A percentile compares a stretch with the other conserved stretches of the same genome.
phyloP scores from a whole-genome alignment of 306 rosid species.

The Luffa acutangula region DNA sequence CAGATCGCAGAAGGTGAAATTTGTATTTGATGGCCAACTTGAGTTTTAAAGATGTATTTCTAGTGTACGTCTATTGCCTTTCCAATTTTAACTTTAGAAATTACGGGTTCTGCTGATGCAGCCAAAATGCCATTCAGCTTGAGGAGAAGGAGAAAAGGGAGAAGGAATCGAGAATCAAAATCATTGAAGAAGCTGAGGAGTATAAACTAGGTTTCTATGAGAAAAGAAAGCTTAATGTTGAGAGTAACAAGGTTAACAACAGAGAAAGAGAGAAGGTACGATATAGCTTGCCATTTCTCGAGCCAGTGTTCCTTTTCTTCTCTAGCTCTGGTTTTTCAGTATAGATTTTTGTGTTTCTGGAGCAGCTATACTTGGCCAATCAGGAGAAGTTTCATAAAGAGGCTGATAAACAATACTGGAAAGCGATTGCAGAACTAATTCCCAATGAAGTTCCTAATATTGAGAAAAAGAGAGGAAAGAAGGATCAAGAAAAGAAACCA shows the following conservation, averaged over 20 bases:
- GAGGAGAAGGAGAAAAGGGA: constrained; percentile 95
- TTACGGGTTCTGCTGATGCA: constrained; percentile 29
- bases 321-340: neutral
- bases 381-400: constrained; percentile 98
- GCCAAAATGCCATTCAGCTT: constrained; percentile 74
- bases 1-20: neutral
- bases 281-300: neutral
- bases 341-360: constrained; percentile 2
- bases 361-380: constrained; percentile 56
- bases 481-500: constrained; percentile 93
- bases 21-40: neutral
- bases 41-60: neutral
- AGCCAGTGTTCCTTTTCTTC: neutral
- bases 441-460: constrained; percentile 91
- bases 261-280: constrained; percentile 93
- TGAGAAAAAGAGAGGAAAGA: constrained; percentile 89
- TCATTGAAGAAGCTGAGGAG: constrained; percentile 93
- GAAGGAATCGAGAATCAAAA: constrained; percentile 79
- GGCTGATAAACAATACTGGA: constrained; percentile 97
- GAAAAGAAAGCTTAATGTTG: constrained; percentile 90
- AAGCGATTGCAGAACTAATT: constrained; percentile 85
- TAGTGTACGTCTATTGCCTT: neutral
- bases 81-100: neutral
- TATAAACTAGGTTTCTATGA: constrained; percentile 68
- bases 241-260: constrained; percentile 69